Evolutionary conservation across 2,329 filamentous ascomycete species (phyloP).

Genomic region (Ophiosphaerella herpotricha): DNA sequence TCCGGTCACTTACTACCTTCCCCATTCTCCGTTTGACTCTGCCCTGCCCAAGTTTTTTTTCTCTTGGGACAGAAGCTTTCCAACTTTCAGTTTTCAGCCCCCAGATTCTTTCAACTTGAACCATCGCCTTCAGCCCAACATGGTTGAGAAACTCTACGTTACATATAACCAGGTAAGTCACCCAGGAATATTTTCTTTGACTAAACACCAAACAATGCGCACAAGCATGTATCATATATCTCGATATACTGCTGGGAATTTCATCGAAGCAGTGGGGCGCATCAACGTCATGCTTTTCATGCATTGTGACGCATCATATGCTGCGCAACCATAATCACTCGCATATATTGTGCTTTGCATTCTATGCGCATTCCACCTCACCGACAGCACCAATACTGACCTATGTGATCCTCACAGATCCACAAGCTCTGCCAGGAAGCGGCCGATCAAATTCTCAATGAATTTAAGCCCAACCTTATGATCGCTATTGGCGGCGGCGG

Average conservation of each 20-base stretch:
- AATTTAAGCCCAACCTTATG: conserved; percentile 93
- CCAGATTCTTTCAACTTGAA: neutral
- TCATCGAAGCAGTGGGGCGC: neutral
- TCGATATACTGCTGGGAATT: conserved; percentile 7
- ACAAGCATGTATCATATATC: conserved; percentile 6
- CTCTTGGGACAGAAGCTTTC: too few species aligned
- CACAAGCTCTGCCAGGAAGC: conserved; percentile 95
- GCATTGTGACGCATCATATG: neutral
- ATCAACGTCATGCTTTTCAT: neutral
- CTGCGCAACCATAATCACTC: neutral
- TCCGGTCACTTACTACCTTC: too few species aligned
- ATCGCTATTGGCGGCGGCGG: conserved; percentile 98
- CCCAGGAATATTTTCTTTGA: neutral
- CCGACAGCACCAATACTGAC: conserved; percentile 7
- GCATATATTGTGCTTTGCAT: neutral
- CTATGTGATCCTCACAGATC: conserved; percentile 62
- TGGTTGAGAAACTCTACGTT: conserved; percentile 51
- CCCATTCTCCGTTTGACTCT: too few species aligned
- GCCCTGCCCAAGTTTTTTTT: too few species aligned
- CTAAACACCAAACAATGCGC: neutral
- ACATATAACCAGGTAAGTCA: conserved; percentile 50
- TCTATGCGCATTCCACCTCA: neutral
- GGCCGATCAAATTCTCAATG: conserved; percentile 77
- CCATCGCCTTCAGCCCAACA: conserved; percentile 21
- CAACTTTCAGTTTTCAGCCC: neutral